These are phyloP conservation scores for Solanum chiquidenum DNA, from an alignment of 257 asterid genomes.

Conservation along the genomic window DNA sequence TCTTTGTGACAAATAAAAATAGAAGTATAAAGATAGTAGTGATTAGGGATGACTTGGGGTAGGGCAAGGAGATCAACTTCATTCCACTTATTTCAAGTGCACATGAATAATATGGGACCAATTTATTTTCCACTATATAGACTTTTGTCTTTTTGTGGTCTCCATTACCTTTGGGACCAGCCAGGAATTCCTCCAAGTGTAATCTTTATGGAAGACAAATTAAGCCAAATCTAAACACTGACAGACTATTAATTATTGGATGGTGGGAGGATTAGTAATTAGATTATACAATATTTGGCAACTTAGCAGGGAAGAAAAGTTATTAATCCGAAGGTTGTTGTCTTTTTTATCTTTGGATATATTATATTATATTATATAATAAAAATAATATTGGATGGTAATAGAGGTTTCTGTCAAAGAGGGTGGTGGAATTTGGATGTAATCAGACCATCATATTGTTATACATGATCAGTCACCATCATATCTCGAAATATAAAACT, in stretches of 20 bases:
- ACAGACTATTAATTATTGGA: not conserved
- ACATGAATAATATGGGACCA: not conserved
- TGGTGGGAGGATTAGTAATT: not conserved
- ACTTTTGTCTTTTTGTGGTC: not conserved
- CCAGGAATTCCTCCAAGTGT: not conserved
- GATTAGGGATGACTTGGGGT: not conserved
- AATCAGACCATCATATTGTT: not conserved
- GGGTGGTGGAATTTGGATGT: not conserved
- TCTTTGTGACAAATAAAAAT: not conserved
- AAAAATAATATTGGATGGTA: not conserved
- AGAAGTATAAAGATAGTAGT: not conserved
- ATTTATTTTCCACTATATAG: not conserved
- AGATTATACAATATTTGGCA: not conserved
- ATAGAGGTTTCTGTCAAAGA: not conserved
- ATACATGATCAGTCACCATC: not conserved
- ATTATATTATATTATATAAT: no score
- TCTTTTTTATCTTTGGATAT: not conserved
- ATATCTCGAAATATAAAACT: not conserved
- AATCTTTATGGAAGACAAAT: not conserved
- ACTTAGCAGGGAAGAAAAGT: not conserved
- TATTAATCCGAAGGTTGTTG: not conserved
- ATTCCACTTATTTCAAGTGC: not conserved
- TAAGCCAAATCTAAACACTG: not conserved
- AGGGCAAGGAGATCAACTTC: not conserved
- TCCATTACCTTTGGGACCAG: not conserved